These are phyloP conservation scores for Phialophora macrospora DNA, from an alignment of 2,329 filamentous ascomycete genomes.

Conservation along the genomic window DNA sequence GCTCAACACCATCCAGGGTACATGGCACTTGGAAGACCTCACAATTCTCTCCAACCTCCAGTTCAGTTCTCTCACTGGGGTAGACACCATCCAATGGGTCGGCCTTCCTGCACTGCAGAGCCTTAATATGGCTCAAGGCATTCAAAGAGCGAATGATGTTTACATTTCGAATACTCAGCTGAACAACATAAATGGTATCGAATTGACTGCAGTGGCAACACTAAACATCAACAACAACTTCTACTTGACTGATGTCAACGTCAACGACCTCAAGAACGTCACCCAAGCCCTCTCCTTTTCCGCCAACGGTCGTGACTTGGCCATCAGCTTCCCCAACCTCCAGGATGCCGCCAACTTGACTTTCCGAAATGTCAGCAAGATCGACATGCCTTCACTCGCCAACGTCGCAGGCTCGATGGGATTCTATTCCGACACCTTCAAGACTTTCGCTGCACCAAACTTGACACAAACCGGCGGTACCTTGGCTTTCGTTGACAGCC, in stretches of 20 bases:
- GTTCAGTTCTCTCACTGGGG: slow-evolving; percentile 67
- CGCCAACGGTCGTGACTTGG: slow-evolving; percentile 76
- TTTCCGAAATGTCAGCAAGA: slow-evolving; percentile 76
- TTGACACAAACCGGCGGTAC: slow-evolving; percentile 55
- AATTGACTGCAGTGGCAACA: slow-evolving; percentile 71
- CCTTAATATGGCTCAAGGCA: slow-evolving; percentile 65
- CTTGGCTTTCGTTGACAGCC: slow-evolving; percentile 63
- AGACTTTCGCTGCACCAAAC: slow-evolving; percentile 52
- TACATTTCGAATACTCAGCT: slow-evolving; percentile 86
- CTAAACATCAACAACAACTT: slow-evolving; percentile 92
- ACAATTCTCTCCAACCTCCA: slow-evolving; percentile 70
- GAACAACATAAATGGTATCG: slow-evolving; percentile 76
- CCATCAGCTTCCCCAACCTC: slow-evolving; percentile 77
- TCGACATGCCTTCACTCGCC: slow-evolving; percentile 74
- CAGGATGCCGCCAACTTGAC: slow-evolving; percentile 78
- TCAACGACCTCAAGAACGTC: slow-evolving; percentile 77
- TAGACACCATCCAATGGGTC: slow-evolving; percentile 71
- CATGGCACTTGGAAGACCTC: slow-evolving; percentile 71
- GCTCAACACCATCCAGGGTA: slow-evolving; percentile 69
- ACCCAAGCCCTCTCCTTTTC: slow-evolving; percentile 72
- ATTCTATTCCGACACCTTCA: slow-evolving; percentile 74
- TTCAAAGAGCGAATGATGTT: slow-evolving; percentile 71
- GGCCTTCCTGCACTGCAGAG: slow-evolving; percentile 69
- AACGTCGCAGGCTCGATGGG: slow-evolving; percentile 78
- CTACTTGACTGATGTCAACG: slow-evolving; percentile 72